Conservation (phyloP, 352 stramenopile species). For the Globisporangium acanthophoron region DNA sequence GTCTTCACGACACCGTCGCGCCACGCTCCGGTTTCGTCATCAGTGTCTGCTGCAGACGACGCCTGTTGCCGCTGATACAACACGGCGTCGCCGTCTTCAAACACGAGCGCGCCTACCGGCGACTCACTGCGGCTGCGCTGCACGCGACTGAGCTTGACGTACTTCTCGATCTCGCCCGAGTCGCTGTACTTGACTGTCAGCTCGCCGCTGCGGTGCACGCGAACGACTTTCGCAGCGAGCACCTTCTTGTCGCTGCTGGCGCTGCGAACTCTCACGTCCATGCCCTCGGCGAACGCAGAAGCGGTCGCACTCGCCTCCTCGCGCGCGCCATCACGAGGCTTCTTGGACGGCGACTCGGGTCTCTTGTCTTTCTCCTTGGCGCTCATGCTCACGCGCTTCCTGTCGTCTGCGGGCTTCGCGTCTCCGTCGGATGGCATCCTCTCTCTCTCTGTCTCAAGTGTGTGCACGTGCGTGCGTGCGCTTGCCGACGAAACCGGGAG, state of each 20-base stretch:
- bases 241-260: constrained; percentile 4
- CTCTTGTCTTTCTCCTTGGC: constrained; percentile 6
- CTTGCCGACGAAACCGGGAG: too few relatives aligned
- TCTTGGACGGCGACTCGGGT: constrained; percentile 1
- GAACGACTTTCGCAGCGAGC: constrained; percentile 22
- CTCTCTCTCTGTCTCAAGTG: neutral
- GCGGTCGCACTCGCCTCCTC: neutral
- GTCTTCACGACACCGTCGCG: constrained; percentile 23
- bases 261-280: constrained; percentile 11
- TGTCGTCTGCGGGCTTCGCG: neutral
- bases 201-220: constrained; percentile 31
- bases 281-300: constrained; percentile 3
- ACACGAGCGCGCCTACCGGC: neutral
- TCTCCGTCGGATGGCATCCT: constrained; percentile 16
- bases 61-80: constrained; percentile 11
- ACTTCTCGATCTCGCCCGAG: constrained; percentile 30
- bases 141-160: constrained; percentile 14
- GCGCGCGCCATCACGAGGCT: neutral
- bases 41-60: neutral
- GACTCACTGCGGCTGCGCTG: constrained; percentile 1
- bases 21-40: constrained; percentile 17
- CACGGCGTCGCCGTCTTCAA: constrained; percentile 20
- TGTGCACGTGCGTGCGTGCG: neutral
- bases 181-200: constrained; percentile 29
- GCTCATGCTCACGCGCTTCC: constrained; percentile 7